These are phyloP conservation scores for Phaeosphaeriaceae sp. DNA, from an alignment of 2,329 filamentous ascomycete species.

Conservation along the genomic window DNA sequence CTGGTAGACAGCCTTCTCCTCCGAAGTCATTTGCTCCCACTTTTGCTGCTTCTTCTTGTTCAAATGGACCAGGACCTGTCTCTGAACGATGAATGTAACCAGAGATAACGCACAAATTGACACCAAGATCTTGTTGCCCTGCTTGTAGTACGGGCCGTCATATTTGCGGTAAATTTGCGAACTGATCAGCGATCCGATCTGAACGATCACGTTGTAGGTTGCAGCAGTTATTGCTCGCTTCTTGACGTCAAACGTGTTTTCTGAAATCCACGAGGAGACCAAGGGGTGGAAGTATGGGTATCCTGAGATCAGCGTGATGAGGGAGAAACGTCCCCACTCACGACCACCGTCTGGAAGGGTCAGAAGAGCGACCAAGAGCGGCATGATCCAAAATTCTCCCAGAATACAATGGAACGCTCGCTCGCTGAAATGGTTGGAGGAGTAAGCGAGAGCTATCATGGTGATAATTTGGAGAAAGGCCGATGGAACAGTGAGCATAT, in stretches of 20 bases:
- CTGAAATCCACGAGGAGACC: constrained; percentile 66
- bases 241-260: constrained; percentile 68
- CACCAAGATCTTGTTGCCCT: constrained; percentile 61
- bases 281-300: constrained; percentile 62
- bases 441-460: constrained; percentile 53
- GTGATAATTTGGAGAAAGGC: constrained; percentile 60
- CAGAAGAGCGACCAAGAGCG: constrained; percentile 48
- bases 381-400: constrained; percentile 52
- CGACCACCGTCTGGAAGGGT: constrained; percentile 41
- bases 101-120: constrained; percentile 58
- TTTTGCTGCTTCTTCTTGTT: constrained; percentile 49
- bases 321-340: constrained; percentile 48
- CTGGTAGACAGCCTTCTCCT: constrained; percentile 60
- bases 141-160: constrained; percentile 62
- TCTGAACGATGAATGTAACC: constrained; percentile 57
- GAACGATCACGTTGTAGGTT: constrained; percentile 64
- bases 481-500: constrained; percentile 50
- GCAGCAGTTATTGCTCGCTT: constrained; percentile 68
- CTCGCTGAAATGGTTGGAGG: constrained; percentile 59
- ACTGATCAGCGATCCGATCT: constrained; percentile 49
- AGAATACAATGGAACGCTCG: constrained; percentile 58
- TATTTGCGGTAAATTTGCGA: constrained; percentile 59
- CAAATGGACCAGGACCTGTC: constrained; percentile 48
- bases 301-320: constrained; percentile 49
- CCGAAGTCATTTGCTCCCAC: constrained; percentile 59